Percentiles rank a stretch among this genome's conserved stretches.
Conservation (phyloP, 805 yeast genomes). For the Ascoidea tarda region DNA sequence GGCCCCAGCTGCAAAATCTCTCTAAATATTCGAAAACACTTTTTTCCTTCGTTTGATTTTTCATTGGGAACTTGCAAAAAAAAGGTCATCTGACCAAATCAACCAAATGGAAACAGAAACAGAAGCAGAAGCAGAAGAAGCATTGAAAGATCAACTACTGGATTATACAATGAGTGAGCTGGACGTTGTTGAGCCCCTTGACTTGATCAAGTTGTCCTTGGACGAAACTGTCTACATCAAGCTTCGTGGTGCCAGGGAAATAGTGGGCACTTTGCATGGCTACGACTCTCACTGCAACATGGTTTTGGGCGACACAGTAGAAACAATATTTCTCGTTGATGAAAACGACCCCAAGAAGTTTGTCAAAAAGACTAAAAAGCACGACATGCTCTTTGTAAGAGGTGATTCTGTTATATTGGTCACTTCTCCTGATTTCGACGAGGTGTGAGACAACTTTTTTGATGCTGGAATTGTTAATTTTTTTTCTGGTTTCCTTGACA, state of each 20-base stretch:
- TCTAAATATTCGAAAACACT: too few species aligned
- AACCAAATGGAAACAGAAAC: too few species aligned
- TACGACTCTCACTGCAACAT: conserved; percentile 95
- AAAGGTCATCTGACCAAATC: too few species aligned
- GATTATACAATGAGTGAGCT: conserved; percentile 7
- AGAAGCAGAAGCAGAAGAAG: not conserved
- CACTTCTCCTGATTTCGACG: conserved; percentile 26
- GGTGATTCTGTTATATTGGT: conserved; percentile 95
- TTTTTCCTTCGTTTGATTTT: too few species aligned
- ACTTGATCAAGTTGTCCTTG: conserved; percentile 68
- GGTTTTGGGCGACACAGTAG: conserved; percentile 87
- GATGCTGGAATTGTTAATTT: too few species aligned
- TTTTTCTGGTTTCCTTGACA: too few species aligned
- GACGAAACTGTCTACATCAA: conserved; percentile 84
- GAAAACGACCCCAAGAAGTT: conserved; percentile 30
- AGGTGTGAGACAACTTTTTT: not conserved
- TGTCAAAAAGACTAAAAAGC: conserved; percentile 34
- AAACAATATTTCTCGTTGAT: conserved; percentile 51
- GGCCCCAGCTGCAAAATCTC: too few species aligned
- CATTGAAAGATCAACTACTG: not conserved
- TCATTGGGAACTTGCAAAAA: too few species aligned
- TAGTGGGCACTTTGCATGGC: conserved; percentile 59
- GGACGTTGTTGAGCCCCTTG: conserved; percentile 62
- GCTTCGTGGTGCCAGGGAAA: conserved; percentile 86
- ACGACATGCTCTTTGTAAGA: conserved; percentile 89